These are phyloP conservation scores for Crithidia fasciculata DNA, from an alignment of 208 protist species.

Conservation along the genomic window DNA sequence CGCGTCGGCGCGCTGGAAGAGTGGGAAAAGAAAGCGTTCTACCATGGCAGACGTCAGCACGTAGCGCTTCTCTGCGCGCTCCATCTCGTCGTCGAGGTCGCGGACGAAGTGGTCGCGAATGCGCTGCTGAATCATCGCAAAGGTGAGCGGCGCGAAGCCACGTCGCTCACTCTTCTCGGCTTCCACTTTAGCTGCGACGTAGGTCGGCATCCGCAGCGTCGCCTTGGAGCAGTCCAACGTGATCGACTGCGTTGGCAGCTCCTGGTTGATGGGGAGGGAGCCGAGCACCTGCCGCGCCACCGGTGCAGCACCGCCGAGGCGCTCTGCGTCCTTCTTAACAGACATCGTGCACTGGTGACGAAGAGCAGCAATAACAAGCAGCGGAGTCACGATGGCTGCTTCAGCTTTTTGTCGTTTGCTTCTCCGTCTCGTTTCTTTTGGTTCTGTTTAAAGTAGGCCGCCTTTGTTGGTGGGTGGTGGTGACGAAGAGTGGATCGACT, in stretches of 20 bases:
- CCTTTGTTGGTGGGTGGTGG: no score
- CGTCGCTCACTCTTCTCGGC: slow-evolving; percentile 5
- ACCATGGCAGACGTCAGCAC: slow-evolving; percentile 29
- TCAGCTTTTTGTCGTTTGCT: no score
- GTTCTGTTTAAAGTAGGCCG: no score
- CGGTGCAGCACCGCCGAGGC: background rate
- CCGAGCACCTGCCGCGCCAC: slow-evolving; percentile 14
- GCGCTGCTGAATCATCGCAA: slow-evolving; percentile 39
- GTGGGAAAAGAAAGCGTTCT: slow-evolving; percentile 26
- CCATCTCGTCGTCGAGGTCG: slow-evolving; percentile 32
- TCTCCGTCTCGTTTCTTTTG: no score
- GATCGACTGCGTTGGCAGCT: slow-evolving; percentile 6
- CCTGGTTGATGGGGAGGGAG: slow-evolving; percentile 15
- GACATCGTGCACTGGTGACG: background rate
- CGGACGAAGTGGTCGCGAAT: slow-evolving; percentile 39
- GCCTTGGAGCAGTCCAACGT: slow-evolving; percentile 33
- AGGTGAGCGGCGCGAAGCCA: slow-evolving; percentile 20
- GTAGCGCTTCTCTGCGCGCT: slow-evolving; percentile 19
- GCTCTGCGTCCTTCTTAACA: background rate
- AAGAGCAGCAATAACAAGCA: background rate
- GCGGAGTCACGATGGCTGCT: no score
- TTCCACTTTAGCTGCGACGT: slow-evolving; percentile 22
- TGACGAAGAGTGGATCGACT: no score
- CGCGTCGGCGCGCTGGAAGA: slow-evolving; percentile 30
- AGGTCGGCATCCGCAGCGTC: slow-evolving; percentile 21